A percentile compares a stretch with the other conserved stretches of the same genome.
These are phyloP conservation scores for Rhodosporidiobolus sp. DNA, from an alignment of 768 basidiomycete species.

Conservation along the genomic window DNA sequence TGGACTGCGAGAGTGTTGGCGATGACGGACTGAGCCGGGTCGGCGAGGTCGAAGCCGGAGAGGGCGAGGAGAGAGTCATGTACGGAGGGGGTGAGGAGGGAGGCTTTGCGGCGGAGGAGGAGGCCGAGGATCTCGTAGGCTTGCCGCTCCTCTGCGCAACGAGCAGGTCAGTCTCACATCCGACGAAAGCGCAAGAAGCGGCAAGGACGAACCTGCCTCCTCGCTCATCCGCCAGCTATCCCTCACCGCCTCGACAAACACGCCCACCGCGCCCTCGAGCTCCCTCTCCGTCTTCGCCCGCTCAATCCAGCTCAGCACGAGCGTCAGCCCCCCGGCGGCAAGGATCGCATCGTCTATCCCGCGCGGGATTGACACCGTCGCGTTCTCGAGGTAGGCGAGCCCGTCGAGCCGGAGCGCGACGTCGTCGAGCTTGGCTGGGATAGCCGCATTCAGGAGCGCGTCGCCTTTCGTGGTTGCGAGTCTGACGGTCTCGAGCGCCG, in stretches of 20 bases:
- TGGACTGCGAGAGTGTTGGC: constrained; percentile 77
- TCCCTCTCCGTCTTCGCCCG: constrained; percentile 61
- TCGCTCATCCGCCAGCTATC: constrained; percentile 91
- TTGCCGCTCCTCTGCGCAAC: constrained; percentile 50
- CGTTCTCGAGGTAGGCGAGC: constrained; percentile 3
- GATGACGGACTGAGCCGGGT: constrained; percentile 75
- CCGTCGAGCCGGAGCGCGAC: constrained; percentile 1
- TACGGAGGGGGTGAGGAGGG: constrained; percentile 70
- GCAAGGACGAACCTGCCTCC: constrained; percentile 79
- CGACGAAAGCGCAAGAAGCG: not conserved
- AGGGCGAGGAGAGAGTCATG: constrained; percentile 84
- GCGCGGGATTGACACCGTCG: constrained; percentile 21
- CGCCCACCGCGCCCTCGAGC: constrained; percentile 55
- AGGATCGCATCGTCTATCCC: constrained; percentile 72
- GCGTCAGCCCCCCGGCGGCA: constrained; percentile 76
- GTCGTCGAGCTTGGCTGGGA: constrained; percentile 3
- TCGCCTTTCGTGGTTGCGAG: not conserved
- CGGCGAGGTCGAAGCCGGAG: constrained; percentile 75
- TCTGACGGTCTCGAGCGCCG: not conserved
- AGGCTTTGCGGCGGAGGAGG: constrained; percentile 67
- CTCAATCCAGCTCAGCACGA: constrained; percentile 70
- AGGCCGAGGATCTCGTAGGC: constrained; percentile 81
- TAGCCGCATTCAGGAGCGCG: constrained; percentile 12
- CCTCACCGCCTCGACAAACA: constrained; percentile 71
- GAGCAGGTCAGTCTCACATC: not conserved